Conservation (phyloP, 1,284 basidiomycete species). For the Papiliotrema terrestris region DNA sequence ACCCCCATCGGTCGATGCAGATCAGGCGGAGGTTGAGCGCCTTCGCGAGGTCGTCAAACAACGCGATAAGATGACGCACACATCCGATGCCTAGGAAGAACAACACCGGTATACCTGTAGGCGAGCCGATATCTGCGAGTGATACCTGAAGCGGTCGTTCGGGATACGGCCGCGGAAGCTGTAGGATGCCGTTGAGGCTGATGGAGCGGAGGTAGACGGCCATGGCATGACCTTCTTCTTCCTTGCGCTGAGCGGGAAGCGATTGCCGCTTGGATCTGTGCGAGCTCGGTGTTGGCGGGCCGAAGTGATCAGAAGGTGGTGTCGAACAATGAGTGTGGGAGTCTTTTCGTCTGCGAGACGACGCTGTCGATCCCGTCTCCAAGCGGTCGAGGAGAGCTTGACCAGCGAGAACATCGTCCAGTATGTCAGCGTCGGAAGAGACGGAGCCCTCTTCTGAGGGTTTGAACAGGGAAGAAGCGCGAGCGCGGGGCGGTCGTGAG, state of each 20-base stretch:
- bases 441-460: no score
- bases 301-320: neutral
- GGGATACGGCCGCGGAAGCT: slow-evolving; percentile 61
- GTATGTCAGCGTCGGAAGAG: slow-evolving; percentile 3
- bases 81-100: slow-evolving; percentile 91
- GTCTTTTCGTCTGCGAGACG: slow-evolving; percentile 1
- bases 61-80: slow-evolving; percentile 86
- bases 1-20: slow-evolving; percentile 94
- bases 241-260: neutral
- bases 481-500: neutral
- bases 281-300: neutral
- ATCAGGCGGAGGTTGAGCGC: slow-evolving; percentile 81
- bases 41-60: slow-evolving; percentile 94
- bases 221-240: slow-evolving; percentile 26
- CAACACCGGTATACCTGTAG: slow-evolving; percentile 76
- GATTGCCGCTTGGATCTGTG: neutral
- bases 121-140: slow-evolving; percentile 81
- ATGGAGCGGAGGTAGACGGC: slow-evolving; percentile 70
- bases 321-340: neutral
- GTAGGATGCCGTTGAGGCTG: slow-evolving; percentile 75
- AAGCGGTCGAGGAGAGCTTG: slow-evolving; percentile 16
- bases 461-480: neutral
- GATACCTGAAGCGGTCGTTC: slow-evolving; percentile 81
- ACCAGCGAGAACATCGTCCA: slow-evolving; percentile 4
- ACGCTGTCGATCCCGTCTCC: slow-evolving; percentile 7